A percentile compares a stretch with the other conserved stretches of the same genome.
Conservation (phyloP, 306 rosid genomes). For the Lithocarpus polystachyus region DNA sequence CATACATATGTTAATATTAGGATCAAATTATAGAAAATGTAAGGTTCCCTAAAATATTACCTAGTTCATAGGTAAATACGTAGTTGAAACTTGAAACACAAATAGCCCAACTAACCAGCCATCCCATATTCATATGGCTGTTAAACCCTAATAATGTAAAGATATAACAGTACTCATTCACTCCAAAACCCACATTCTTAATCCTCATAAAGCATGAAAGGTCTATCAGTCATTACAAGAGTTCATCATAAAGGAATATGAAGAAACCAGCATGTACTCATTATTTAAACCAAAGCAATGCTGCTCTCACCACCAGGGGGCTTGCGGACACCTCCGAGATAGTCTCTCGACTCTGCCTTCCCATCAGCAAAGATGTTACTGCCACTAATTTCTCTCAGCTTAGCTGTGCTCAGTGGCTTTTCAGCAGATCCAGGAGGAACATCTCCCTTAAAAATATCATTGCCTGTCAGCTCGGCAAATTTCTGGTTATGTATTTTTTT, state of each 20-base stretch:
- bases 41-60: neutral
- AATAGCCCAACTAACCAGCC: constrained; percentile 13
- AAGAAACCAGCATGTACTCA: neutral
- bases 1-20: too few species aligned
- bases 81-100: neutral
- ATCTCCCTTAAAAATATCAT: constrained; percentile 76
- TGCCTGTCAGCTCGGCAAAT: constrained; percentile 84
- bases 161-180: constrained; percentile 3
- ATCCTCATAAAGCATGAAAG: constrained; percentile 4
- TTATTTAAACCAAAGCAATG: constrained; percentile 67
- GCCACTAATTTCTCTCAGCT: constrained; percentile 88
- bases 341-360: constrained; percentile 63
- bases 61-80: constrained; percentile 4
- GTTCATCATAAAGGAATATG: constrained; percentile 7
- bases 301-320: constrained; percentile 98
- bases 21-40: neutral
- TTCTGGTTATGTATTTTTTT: constrained; percentile 88
- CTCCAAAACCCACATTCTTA: constrained; percentile 10
- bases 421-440: constrained; percentile 72
- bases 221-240: neutral
- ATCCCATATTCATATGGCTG: constrained; percentile 8
- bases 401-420: constrained; percentile 78
- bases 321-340: constrained; percentile 73
- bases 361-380: constrained; percentile 90
- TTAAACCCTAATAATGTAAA: neutral